Evolutionary conservation across 768 basidiomycete species (phyloP).

Genomic region (Brasilioporus rufonigricans): DNA sequence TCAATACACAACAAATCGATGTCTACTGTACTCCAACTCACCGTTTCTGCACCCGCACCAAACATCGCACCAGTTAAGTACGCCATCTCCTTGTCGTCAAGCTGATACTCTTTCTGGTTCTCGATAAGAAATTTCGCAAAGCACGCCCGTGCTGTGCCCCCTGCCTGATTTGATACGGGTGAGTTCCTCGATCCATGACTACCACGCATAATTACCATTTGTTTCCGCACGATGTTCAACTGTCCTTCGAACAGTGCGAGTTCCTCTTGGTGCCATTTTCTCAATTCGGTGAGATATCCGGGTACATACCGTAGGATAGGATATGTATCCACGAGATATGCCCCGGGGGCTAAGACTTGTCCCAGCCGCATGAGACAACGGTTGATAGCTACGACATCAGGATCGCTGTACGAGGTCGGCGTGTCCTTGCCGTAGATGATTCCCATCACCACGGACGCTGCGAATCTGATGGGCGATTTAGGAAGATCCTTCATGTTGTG

Average conservation of each 20-base stretch:
- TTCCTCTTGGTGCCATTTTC: constrained; percentile 8
- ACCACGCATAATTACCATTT: background rate
- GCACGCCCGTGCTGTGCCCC: constrained; percentile 2
- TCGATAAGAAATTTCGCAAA: constrained; percentile 4
- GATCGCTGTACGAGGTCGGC: constrained; percentile 6
- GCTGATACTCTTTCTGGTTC: background rate
- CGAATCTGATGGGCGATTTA: background rate
- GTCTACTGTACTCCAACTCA: background rate
- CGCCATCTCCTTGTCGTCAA: background rate
- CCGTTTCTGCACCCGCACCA: constrained; percentile 11
- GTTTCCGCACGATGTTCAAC: constrained; percentile 1
- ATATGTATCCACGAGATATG: constrained; percentile 9
- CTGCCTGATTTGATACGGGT: background rate
- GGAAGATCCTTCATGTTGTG: background rate
- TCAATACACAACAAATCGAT: too few species aligned
- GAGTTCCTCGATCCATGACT: background rate
- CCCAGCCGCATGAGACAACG: constrained; percentile 1
- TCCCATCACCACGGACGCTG: constrained; percentile 5
- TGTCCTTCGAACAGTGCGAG: constrained; percentile 8
- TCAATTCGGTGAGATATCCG: constrained; percentile 3
- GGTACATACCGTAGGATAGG: constrained; percentile 7
- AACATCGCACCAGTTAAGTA: constrained; percentile 10
- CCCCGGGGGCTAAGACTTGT: background rate
- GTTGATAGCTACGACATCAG: constrained; percentile 5
- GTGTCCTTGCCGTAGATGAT: constrained; percentile 2